Base-by-base conservation (phyloP, 331 rosid genomes). In the Quercus lobata region DNA sequence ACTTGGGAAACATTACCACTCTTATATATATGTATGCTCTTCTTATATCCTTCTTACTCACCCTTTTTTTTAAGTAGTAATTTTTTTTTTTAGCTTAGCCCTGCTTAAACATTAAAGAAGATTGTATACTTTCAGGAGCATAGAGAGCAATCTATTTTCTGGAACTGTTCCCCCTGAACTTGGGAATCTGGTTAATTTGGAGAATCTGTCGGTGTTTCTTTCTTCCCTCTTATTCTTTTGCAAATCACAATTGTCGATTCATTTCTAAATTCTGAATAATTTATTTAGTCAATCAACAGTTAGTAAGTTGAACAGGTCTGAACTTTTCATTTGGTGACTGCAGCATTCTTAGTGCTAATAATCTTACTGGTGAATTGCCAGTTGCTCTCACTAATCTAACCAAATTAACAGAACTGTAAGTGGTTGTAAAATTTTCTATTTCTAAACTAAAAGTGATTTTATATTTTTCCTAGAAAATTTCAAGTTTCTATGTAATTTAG, bases 281-380 rank as follows among this genome's bases (percentile, higher is more conserved):
- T 19, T 78, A 75, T 14, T 21, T 76, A 49, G 11, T 15, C 34
- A 63, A 25, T 15, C 18, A 30, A 1, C 2, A 16, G 1, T 63
- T 6, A 16, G 66, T 24, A 30, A 55, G 57, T 22, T 1, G 72
- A 77, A 17, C 37, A 15, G 41, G 29, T 41, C 29, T 78, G 25
- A 56, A 41, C 0, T 34, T 80, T 52, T 66, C 81, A 18, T 62
- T 52, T 34, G 81, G 15, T 65, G 63, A 58, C 17, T 84, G 44
- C 84, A 84, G 84, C 16, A 35, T 63, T 57, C 76, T 84, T 49
- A 72, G 54, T 2, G 84, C 84, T 49, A 84, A 84, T 72, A 76
- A 71, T 77, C 80, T 84, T 73, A 84, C 79, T 2, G 84, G 87
- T 14, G 69, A 68, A 34, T 81, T 77, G 77, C 87, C 84, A 5